A percentile compares a stretch with the other conserved stretches of the same genome.
Evolutionary conservation across 2,329 filamentous ascomycete species (phyloP).

Genomic region (Fusarium agapanthi): DNA sequence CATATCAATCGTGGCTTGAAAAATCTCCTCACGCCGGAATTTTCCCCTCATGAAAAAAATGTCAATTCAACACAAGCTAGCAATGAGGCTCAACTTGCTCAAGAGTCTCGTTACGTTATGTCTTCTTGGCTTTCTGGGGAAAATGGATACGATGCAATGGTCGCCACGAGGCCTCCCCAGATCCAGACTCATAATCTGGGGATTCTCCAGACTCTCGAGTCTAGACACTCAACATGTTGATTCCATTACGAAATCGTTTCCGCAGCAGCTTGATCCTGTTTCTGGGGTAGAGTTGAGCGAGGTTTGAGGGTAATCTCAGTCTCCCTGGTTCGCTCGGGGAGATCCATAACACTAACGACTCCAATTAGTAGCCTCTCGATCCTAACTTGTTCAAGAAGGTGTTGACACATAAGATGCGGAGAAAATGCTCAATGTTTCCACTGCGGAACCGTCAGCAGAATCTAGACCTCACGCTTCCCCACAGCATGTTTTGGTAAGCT

Average conservation of each 20-base stretch:
- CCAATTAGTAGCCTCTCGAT: conserved; percentile 32
- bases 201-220: conserved; percentile 32
- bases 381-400: conserved; percentile 31
- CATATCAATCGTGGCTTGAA: conserved; percentile 16
- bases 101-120: conserved; percentile 7
- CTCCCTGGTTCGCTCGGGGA: conserved; percentile 16
- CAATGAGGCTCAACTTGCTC: conserved; percentile 15
- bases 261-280: conserved; percentile 13
- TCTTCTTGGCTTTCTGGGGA: conserved; percentile 35
- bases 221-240: conserved; percentile 18
- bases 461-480: conserved; percentile 28
- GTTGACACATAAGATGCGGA: conserved; percentile 26
- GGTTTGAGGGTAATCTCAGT: conserved; percentile 16
- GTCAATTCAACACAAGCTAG: not conserved
- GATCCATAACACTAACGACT: conserved; percentile 24
- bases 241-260: conserved; percentile 38
- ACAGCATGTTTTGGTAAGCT: not conserved
- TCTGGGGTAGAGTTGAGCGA: conserved; percentile 23
- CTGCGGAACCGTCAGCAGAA: conserved; percentile 28
- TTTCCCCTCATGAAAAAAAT: conserved; percentile 26
- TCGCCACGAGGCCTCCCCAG: conserved; percentile 23
- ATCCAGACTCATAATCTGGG: conserved; percentile 18
- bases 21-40: conserved; percentile 18
- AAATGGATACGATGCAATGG: conserved; percentile 23
- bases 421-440: conserved; percentile 22